Conservation (phyloP, 352 stramenopile genomes). For the Pythium diclinum region DNA sequence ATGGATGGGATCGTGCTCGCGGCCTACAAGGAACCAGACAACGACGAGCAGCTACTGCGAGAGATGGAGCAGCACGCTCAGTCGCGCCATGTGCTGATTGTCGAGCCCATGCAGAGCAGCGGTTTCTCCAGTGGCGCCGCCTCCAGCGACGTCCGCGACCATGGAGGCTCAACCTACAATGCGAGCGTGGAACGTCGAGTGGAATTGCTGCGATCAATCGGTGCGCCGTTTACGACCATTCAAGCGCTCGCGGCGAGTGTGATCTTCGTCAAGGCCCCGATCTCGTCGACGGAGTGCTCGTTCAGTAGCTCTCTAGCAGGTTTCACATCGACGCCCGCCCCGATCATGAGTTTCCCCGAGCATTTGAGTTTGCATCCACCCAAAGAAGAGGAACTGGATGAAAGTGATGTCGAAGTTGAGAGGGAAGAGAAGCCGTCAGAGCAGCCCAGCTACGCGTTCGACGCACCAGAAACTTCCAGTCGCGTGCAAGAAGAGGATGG, state of each 20-base stretch:
- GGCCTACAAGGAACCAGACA: constrained; percentile 48
- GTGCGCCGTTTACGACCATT: constrained; percentile 67
- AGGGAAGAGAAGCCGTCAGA: background rate
- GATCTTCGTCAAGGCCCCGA: constrained; percentile 76
- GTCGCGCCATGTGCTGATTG: constrained; percentile 55
- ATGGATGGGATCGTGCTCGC: constrained; percentile 70
- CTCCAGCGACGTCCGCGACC: constrained; percentile 45
- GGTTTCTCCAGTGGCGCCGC: constrained; percentile 54
- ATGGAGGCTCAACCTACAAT: constrained; percentile 4
- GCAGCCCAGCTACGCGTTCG: background rate
- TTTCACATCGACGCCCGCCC: constrained; percentile 45
- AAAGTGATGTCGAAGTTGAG: constrained; percentile 23
- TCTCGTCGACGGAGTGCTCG: constrained; percentile 41
- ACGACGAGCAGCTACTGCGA: constrained; percentile 58
- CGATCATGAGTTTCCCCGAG: constrained; percentile 65
- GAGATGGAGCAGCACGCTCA: constrained; percentile 48
- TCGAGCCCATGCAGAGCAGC: constrained; percentile 47
- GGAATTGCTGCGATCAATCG: constrained; percentile 57
- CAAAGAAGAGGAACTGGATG: constrained; percentile 27
- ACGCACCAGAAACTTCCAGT: constrained; percentile 1
- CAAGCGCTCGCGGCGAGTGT: constrained; percentile 81
- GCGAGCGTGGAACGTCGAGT: constrained; percentile 55
- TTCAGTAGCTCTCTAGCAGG: constrained; percentile 69
- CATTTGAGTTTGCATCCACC: constrained; percentile 46
- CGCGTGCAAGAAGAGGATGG: background rate